phyloP scores from a whole-genome alignment of 169 alveolate species.

The Cytauxzoon felis region DNA sequence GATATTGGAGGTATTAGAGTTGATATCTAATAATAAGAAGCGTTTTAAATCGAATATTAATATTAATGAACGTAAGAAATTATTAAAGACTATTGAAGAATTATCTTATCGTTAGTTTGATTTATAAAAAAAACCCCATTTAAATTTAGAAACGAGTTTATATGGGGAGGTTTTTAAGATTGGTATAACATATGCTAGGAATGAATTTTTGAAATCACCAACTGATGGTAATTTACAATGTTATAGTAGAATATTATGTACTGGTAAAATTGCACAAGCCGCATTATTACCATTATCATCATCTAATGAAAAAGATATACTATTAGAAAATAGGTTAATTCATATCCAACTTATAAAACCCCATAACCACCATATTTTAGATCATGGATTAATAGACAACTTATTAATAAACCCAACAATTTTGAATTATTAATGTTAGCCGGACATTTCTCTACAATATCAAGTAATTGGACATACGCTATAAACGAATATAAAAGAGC shows the following conservation, averaged over 20 bases:
- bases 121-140: no score
- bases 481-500: constrained; percentile 70
- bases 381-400: constrained; percentile 70
- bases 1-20: constrained; percentile 47
- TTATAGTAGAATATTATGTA: constrained; percentile 30
- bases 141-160: constrained; percentile 41
- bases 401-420: constrained; percentile 57
- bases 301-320: constrained; percentile 55
- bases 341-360: background rate
- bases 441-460: constrained; percentile 69
- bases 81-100: constrained; percentile 30
- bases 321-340: constrained; percentile 40
- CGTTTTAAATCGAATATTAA: constrained; percentile 39
- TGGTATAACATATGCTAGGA: constrained; percentile 48
- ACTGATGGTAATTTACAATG: constrained; percentile 31
- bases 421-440: constrained; percentile 62
- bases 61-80: constrained; percentile 26
- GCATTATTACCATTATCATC: constrained; percentile 53
- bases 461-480: constrained; percentile 72
- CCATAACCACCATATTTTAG: background rate
- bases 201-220: constrained; percentile 33
- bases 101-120: constrained; percentile 23
- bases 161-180: constrained; percentile 53
- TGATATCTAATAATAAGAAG: constrained; percentile 41
- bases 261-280: constrained; percentile 58